Base-by-base conservation (phyloP, 2,329 filamentous ascomycete species). In the Plectosphaerella plurivora region DNA sequence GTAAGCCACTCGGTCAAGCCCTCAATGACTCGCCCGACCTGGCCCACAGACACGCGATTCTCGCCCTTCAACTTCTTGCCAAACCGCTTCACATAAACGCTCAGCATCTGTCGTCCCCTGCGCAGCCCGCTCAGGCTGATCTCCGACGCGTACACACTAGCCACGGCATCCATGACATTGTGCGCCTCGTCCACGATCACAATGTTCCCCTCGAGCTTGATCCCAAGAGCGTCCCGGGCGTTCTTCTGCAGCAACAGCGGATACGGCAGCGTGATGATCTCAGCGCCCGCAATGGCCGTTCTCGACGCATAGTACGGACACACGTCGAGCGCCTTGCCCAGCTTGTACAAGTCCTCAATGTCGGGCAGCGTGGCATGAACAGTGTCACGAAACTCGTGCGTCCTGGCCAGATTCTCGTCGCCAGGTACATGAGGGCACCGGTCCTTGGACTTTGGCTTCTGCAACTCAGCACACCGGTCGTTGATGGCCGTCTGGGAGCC, bases 151-250 rank as follows among this genome's bases (percentile, higher is more conserved):
- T 97, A 86, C 35, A 96, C 94, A 45, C 86, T 87, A 15, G 90
- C 83, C 45, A 99, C 90, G 0, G 93, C 91, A 66, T 97, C 92
- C 87, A 97, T 96, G 50, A 99, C 82, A 64, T 99, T 99, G 66
- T 99, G 94, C 0, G 94, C 94, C 73, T 99, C 94, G 60, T 99
- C 94, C 47, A 99, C 89, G 24, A 99, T 88, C n/a, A 99, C 85
- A 0, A 99, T 78, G 63, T 96, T 94, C 5, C 86, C 84, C 61
- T 95, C 91, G 9, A 99, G 71, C 22, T 88, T 93, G 44, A 99
- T 84, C 0, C 88, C 87, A 0, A 99, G 77, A 0, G 94, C 91
- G 55, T 97, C 92, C 47, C 94, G 79, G 0, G 94, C 92, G 4
- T 85, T 89, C 61, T 86, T 89, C 63, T 97, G 94, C 3, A 99